Base-by-base conservation (phyloP, 495 filamentous ascomycete genomes). In the Achaetomiella virescens region DNA sequence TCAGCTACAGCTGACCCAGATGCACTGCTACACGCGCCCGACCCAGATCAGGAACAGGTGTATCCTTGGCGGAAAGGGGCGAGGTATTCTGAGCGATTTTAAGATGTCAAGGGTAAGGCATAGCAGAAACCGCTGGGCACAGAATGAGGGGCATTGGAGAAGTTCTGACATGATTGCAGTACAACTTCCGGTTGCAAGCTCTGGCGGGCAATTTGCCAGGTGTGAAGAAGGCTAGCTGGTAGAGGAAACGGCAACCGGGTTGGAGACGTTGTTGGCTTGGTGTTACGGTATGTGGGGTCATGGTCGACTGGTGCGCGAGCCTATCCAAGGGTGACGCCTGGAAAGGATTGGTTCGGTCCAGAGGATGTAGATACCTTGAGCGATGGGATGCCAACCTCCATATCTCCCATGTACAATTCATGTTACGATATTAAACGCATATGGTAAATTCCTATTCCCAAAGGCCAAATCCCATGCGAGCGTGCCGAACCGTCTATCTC, bases 161-260 rank as follows among this genome's bases (percentile, higher is more conserved):
- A 56, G 36, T 3, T 51, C 58, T 61, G 36, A 57, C 38, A 27
- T 21, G 38, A 42, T 31, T 27, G 43, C 65, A 97, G 91, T 98
- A 78, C 75, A 88, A 90, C 75, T 97, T 98, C 77, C 79, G 93
- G 68, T 73, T 91, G 72, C 84, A 96, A 70, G 93, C 95, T 2
- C 69, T 96, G 44, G 84, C 78, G n/a, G 93, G 95, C 52, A 83
- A 90, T 53, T 68, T 98, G 35, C 93, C 93, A 0, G 93, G 93
- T 50, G 93, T 97, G 41, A 88, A 84, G 78, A 97, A 97, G 78
- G 93, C 95, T 9, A 90, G 86, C 68, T 98, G 93, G 93, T 97
- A 84, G 68, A 66, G 29, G n/a, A 18, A 5, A 25, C 9, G 38
- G 25, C 8, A 17, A 12, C 7, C 27, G 18, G 12, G 8, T 43